These are phyloP conservation scores for Prunus davidiana DNA, from an alignment of 306 rosid genomes.

Conservation along the genomic window DNA sequence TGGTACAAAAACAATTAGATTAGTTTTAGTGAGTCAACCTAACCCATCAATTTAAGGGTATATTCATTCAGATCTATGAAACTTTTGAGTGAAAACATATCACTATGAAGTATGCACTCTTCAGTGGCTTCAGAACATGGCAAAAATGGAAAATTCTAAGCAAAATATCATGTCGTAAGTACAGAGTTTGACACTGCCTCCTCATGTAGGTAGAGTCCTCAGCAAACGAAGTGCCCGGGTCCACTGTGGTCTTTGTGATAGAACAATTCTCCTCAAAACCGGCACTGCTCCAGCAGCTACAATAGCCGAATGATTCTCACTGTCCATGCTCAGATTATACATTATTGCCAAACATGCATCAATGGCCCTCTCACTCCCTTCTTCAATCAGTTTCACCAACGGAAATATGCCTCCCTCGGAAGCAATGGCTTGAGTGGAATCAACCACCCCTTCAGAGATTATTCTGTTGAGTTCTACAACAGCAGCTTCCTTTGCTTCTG, in stretches of 20 bases:
- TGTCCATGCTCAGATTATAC: conserved; percentile 75
- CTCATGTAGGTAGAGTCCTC: conserved; percentile 54
- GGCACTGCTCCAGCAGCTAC: conserved; percentile 76
- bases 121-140: background rate
- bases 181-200: background rate
- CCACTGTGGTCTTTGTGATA: conserved; percentile 70
- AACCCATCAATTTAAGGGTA: background rate
- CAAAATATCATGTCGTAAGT: background rate
- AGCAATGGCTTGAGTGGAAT: conserved; percentile 56
- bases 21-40: background rate
- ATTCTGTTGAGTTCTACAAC: conserved; percentile 72
- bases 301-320: conserved; percentile 68
- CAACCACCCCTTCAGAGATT: conserved; percentile 70
- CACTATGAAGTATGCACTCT: background rate
- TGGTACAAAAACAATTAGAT: background rate
- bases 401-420: conserved; percentile 55
- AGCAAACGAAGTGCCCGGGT: conserved; percentile 69
- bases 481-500: conserved; percentile 61
- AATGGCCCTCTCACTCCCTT: conserved; percentile 60
- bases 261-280: conserved; percentile 53
- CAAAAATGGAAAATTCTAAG: background rate
- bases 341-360: conserved; percentile 76
- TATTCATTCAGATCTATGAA: background rate
- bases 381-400: conserved; percentile 69
- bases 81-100: background rate